Percentiles rank a stretch among this genome's conserved stretches.
phyloP scores from a whole-genome alignment of 495 filamentous ascomycete species.

The Podospora pseudocomata region DNA sequence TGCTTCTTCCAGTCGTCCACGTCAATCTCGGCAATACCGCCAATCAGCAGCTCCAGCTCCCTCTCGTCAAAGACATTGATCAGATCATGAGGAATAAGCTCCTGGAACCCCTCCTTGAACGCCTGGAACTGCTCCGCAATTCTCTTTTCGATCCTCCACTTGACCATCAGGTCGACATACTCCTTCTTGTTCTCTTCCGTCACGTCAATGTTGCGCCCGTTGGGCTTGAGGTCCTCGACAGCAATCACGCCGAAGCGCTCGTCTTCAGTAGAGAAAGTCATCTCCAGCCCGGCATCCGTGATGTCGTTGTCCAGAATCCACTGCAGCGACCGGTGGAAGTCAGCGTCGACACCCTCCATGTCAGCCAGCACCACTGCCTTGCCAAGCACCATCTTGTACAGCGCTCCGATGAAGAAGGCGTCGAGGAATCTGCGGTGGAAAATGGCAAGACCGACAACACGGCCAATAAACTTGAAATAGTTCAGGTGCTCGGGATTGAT shows the following conservation, averaged over 20 bases:
- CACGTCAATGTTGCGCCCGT: slow-evolving; percentile 87
- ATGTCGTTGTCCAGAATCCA: slow-evolving; percentile 99
- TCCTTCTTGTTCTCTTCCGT: slow-evolving; percentile 96
- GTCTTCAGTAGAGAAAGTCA: slow-evolving; percentile 94
- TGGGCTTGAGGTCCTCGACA: slow-evolving; percentile 88
- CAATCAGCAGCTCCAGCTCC: slow-evolving; percentile 93
- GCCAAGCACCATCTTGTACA: slow-evolving; percentile 99
- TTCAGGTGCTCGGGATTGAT: slow-evolving; percentile 99
- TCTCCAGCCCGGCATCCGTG: slow-evolving; percentile 77
- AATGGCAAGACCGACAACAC: slow-evolving; percentile 94
- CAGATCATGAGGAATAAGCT: slow-evolving; percentile 91
- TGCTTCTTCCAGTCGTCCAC: slow-evolving; percentile 99
- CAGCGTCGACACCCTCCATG: slow-evolving; percentile 98
- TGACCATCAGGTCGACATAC: slow-evolving; percentile 93
- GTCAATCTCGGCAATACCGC: slow-evolving; percentile 98
- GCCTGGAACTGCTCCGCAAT: slow-evolving; percentile 97
- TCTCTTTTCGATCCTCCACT: slow-evolving; percentile 98
- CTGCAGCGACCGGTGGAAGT: slow-evolving; percentile 89
- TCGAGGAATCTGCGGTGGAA: slow-evolving; percentile 98
- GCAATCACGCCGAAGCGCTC: slow-evolving; percentile 92
- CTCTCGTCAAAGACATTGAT: slow-evolving; percentile 99
- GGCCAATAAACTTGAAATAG: slow-evolving; percentile 99
- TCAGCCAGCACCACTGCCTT: slow-evolving; percentile 89
- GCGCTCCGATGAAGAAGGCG: slow-evolving; percentile 98
- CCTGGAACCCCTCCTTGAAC: slow-evolving; percentile 95